Conservation (phyloP, 352 stramenopile species). For the Globisporangium uncinulatum region DNA sequence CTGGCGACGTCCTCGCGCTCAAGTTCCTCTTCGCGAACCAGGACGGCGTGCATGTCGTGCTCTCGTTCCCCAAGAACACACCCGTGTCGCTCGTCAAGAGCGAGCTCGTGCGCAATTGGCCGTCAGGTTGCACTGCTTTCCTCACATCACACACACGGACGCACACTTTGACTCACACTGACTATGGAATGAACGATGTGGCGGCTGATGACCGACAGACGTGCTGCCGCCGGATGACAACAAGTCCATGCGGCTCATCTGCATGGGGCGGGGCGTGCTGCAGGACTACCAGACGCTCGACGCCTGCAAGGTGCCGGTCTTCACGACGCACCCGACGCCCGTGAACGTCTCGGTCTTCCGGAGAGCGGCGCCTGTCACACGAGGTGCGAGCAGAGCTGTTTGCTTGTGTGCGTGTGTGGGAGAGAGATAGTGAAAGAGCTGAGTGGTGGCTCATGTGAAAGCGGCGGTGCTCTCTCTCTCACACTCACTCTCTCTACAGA, state of each 20-base stretch:
- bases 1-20: constrained; percentile 47
- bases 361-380: constrained; percentile 22
- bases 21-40: constrained; percentile 87
- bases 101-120: constrained; percentile 67
- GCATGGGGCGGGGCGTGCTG: constrained; percentile 92
- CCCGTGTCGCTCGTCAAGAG: constrained; percentile 58
- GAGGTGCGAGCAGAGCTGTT: constrained; percentile 19
- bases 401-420: not conserved
- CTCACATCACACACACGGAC: too few species aligned
- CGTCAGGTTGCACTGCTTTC: constrained; percentile 22
- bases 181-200: too few species aligned
- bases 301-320: constrained; percentile 82
- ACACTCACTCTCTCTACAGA: constrained; percentile 15
- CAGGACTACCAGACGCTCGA: constrained; percentile 87
- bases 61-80: constrained; percentile 44
- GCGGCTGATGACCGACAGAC: constrained; percentile 14
- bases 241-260: constrained; percentile 88
- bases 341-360: constrained; percentile 90
- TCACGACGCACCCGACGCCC: constrained; percentile 93
- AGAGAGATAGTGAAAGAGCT: not conserved
- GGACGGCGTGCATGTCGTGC: constrained; percentile 62
- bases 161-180: too few species aligned
- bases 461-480: not conserved
- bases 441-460: not conserved
- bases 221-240: constrained; percentile 39